phyloP scores from a whole-genome alignment of 2,329 filamentous ascomycete genomes.

The Fusarium staphyleae region DNA sequence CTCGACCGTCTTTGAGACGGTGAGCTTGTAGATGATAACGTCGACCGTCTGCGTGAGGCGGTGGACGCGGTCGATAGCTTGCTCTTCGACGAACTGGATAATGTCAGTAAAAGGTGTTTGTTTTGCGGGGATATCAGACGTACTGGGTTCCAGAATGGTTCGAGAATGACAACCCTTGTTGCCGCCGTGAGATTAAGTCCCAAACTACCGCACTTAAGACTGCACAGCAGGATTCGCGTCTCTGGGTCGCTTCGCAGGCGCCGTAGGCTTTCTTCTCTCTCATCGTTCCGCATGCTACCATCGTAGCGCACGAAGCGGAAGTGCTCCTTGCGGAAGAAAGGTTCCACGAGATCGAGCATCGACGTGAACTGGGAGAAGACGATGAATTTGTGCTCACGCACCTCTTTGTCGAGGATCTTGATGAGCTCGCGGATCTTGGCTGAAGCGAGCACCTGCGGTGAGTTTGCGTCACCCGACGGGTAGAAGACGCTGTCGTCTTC shows the following conservation, averaged over 20 bases:
- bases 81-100: constrained; percentile 90
- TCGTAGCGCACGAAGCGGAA: constrained; percentile 91
- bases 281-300: constrained; percentile 92
- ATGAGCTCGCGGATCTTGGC: constrained; percentile 92
- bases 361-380: constrained; percentile 98
- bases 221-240: constrained; percentile 87
- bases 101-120: constrained; percentile 10
- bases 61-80: constrained; percentile 97
- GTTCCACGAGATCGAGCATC: constrained; percentile 96
- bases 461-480: constrained; percentile 34
- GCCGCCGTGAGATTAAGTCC: constrained; percentile 95
- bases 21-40: constrained; percentile 94
- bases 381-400: constrained; percentile 89
- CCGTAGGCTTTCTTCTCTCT: constrained; percentile 84
- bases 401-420: constrained; percentile 80
- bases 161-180: constrained; percentile 89
- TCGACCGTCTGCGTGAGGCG: constrained; percentile 97
- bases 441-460: constrained; percentile 67
- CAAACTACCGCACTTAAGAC: constrained; percentile 89
- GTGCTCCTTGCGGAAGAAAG: constrained; percentile 78
- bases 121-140: constrained; percentile 40
- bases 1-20: constrained; percentile 85
- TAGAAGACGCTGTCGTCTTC: constrained; percentile 48
- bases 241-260: constrained; percentile 75
- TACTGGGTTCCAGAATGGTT: constrained; percentile 98